phyloP scores from a whole-genome alignment of 2,329 filamentous ascomycete species.

The Penicillium sp. region DNA sequence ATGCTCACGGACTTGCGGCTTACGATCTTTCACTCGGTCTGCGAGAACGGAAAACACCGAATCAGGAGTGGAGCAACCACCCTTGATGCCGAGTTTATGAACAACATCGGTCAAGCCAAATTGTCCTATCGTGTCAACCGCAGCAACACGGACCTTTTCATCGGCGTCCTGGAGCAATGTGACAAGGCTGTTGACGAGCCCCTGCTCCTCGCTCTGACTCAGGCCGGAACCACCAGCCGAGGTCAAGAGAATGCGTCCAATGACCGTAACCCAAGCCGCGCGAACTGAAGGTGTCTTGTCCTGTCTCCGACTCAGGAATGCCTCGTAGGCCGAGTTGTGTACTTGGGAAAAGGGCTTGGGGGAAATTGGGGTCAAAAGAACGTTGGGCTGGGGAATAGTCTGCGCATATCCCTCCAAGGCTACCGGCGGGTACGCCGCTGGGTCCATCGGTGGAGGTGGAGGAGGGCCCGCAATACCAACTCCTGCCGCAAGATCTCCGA shows the following conservation, averaged over 20 bases:
- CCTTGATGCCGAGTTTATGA: constrained; percentile 76
- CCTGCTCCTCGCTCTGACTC: constrained; percentile 77
- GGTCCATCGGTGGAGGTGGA: constrained; percentile 72
- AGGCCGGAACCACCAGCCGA: constrained; percentile 88
- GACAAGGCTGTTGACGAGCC: constrained; percentile 72
- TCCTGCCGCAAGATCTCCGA: constrained; percentile 92
- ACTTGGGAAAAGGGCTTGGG: constrained; percentile 88
- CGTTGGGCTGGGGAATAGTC: constrained; percentile 57
- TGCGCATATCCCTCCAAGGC: constrained; percentile 52
- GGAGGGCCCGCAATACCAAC: constrained; percentile 91
- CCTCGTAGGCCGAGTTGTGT: constrained; percentile 77
- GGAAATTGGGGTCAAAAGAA: constrained; percentile 80
- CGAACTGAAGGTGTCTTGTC: constrained; percentile 85
- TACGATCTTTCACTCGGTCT: constrained; percentile 86
- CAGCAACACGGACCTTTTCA: constrained; percentile 86
- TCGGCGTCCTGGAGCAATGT: constrained; percentile 86
- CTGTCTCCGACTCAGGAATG: constrained; percentile 80
- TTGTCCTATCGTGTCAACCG: constrained; percentile 80
- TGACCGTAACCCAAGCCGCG: constrained; percentile 81
- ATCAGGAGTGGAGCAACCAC: constrained; percentile 73
- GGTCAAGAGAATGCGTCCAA: constrained; percentile 86
- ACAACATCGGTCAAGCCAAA: constrained; percentile 83
- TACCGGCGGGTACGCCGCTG: constrained; percentile 77
- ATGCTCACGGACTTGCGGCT: constrained; percentile 77
- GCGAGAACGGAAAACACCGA: constrained; percentile 82